Base-by-base conservation (phyloP, 2,329 filamentous ascomycete species). In the Fusarium sp. region DNA sequence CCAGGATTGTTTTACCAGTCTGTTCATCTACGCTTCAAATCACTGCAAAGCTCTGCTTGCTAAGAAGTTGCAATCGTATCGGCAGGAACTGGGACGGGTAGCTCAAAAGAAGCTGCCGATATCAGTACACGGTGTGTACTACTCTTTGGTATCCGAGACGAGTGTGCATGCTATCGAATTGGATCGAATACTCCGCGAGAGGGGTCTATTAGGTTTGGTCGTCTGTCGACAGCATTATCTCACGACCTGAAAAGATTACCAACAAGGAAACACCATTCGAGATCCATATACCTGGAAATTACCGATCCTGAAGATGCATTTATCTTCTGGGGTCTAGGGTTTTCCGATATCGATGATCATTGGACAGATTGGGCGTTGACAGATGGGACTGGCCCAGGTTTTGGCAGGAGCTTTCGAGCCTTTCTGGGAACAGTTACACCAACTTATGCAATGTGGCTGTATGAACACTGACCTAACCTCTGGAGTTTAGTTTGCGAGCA, bases 1-100 rank as follows among this genome's bases (percentile, higher is more conserved):
- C 1, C 15, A 10, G 13, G 3, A 8, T 15, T 0, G 8, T 9
- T 23, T 11, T 12, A 6, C 5, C 5, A n/a, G n/a, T 21, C 4
- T n/a, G 1, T 54, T 38, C 6, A 7, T 6, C 0, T 5, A 1
- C 5, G 60, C 60, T 12, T 64, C 60, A 3, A 25, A 10, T 4
- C 54, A 43, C 25, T 64, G 60, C 23, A 64, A 64, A 16, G 3
- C 2, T 9, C 11, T 64, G 1, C 3, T 64, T 5, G 19, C 60
- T 4, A 11, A 21, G 16, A 1, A 28, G 9, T 18, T 64, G 4
- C 37, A 37, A 28, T 15, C 1, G 3, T 12, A 9, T 11, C 37
- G 44, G 8, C 25, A 10, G 1, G 25, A 37, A 1, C n/a, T 60
- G 2, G 30, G 9, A 21, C 5, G 50, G 1, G 0, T 32, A 5